Base-by-base conservation (phyloP, 441 rosid species). In the Brassica hybrid region DNA sequence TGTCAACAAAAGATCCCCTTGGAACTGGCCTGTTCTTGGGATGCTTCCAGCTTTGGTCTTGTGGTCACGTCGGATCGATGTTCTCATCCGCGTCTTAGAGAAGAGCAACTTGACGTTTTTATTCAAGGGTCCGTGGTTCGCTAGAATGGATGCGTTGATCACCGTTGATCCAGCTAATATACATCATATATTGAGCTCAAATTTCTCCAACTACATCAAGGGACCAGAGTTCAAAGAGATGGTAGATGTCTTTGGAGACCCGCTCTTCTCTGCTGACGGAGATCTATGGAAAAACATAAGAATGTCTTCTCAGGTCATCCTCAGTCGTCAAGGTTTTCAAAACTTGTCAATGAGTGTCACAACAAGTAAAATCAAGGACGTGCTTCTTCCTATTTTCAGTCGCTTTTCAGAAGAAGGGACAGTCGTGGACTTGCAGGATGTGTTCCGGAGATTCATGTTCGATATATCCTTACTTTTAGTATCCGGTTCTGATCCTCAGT, bases 291-390 rank as follows among this genome's bases (percentile, higher is more conserved):
- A n/a, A n/a, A n/a, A n/a, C n/a, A n/a, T 79, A n/a, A 82, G 88
- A 50, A 85, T 65, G 63, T 32, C 48, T 64, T 38, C 80, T 32
- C 84, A 69, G 5, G 25, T 18, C 2, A 19, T 82, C 25, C 63
- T 83, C 45, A 77, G 59, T 2, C 79, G 78, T 63, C 50, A 36
- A 12, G 63, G 72, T 27, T 78, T 82, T 25, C 76, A 79, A 4
- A 65, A 77, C 23, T 62, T 83, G 2, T 67, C 86, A 16, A 11
- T 70, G 3, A 82, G 80, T 60, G 36, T 68, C 2, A 80, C 74
- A 4, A 62, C 2, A 1, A 45, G 25, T 1, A 84, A 85, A 18
- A 36, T 14, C 17, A 14, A 50, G 88, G 88, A 1, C n/a, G n/a
- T n/a, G n/a, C n/a, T n/a, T n/a, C n/a, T n/a, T n/a, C n/a, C n/a